Percentiles rank a stretch among this genome's conserved stretches.
These are phyloP conservation scores for Candolleomyces aberdarensis DNA, from an alignment of 768 basidiomycete species.

Conservation along the genomic window DNA sequence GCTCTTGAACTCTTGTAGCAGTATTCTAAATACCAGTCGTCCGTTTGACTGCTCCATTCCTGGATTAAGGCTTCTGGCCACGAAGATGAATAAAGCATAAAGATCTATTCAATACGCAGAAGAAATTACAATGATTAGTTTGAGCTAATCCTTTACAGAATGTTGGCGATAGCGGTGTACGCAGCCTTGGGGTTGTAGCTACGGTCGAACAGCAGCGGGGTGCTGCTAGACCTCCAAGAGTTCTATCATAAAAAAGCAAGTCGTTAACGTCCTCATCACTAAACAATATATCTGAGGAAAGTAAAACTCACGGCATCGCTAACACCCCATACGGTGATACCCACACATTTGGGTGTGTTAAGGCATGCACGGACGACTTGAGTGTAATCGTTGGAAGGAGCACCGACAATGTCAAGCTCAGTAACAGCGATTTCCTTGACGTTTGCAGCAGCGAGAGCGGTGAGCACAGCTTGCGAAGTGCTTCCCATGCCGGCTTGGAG, in stretches of 20 bases:
- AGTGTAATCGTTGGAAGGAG: conserved; percentile 38
- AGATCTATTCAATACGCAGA: too few species aligned
- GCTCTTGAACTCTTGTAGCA: not conserved
- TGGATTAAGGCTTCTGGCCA: too few species aligned
- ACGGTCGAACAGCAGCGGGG: conserved; percentile 23
- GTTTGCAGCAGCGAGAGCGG: conserved; percentile 40
- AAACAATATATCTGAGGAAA: not conserved
- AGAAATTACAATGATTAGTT: not conserved
- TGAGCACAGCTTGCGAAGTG: conserved; percentile 40
- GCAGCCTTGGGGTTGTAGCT: conserved; percentile 25
- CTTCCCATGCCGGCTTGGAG: conserved; percentile 37
- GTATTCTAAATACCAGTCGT: not conserved
- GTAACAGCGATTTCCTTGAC: conserved; percentile 48
- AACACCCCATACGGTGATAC: conserved; percentile 50
- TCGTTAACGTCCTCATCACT: not conserved
- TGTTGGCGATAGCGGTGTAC: conserved; percentile 19
- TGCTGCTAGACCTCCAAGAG: conserved; percentile 22
- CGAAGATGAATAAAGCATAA: too few species aligned
- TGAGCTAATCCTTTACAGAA: not conserved
- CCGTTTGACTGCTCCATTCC: not conserved
- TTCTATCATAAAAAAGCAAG: conserved; percentile 16
- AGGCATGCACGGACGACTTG: conserved; percentile 47
- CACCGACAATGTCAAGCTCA: conserved; percentile 40
- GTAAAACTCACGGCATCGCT: conserved; percentile 36
- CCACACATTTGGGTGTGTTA: conserved; percentile 37